Conservation (phyloP, 179 eudicot genomes). For the Vitellaria paradoxa region DNA sequence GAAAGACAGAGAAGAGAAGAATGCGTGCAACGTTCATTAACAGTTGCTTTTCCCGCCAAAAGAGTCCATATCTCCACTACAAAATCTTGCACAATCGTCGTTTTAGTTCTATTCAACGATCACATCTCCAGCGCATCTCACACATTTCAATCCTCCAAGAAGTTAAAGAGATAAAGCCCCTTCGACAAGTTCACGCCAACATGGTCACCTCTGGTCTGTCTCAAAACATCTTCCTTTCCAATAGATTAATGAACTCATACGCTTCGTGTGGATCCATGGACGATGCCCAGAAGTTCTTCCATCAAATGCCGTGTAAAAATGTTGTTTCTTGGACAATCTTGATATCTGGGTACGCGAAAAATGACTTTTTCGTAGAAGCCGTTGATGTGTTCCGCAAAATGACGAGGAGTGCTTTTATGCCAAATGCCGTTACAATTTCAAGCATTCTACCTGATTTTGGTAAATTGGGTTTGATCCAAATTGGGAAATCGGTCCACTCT, state of each 20-base stretch:
- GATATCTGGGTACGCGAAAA: conserved; percentile 33
- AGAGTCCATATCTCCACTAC: neutral
- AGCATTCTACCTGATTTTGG: conserved; percentile 34
- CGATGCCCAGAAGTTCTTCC: conserved; percentile 25
- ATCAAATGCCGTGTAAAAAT: conserved; percentile 28
- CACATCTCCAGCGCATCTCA: conserved; percentile 1
- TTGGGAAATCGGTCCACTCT: conserved; percentile 39
- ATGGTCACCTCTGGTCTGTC: conserved; percentile 29
- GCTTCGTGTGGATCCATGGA: conserved; percentile 23
- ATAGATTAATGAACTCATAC: conserved; percentile 35
- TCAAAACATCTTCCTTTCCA: conserved; percentile 25
- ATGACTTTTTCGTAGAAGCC: conserved; percentile 26
- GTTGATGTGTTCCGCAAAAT: conserved; percentile 24
- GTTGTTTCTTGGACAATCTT: conserved; percentile 44
- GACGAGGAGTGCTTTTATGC: conserved; percentile 21
- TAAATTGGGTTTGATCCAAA: conserved; percentile 23
- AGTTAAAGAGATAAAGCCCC: conserved; percentile 17
- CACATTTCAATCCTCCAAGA: conserved; percentile 28
- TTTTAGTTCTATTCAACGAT: conserved; percentile 14
- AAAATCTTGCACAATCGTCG: neutral
- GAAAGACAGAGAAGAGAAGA: neutral
- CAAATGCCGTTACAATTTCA: conserved; percentile 37
- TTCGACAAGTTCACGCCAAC: conserved; percentile 35
- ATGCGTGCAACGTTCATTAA: conserved; percentile 9
- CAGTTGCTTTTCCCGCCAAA: conserved; percentile 32